Base-by-base conservation (phyloP, 2,329 filamentous ascomycete genomes). In the Cercospora zeina region DNA sequence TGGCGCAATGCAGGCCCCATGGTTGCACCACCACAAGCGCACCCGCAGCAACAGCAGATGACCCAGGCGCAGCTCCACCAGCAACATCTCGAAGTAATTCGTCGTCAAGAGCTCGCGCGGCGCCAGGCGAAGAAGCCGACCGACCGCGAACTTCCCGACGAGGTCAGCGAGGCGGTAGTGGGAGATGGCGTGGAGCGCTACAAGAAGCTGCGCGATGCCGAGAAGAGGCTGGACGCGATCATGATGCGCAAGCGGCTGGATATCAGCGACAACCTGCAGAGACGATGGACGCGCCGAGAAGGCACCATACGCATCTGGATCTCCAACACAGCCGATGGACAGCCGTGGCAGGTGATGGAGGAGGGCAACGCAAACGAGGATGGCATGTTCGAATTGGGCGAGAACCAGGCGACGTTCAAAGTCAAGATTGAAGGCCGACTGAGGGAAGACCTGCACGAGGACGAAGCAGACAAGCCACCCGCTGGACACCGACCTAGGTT, bases 201-300 rank as follows among this genome's bases (percentile, higher is more conserved):
- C 79, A 88, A 87, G 72, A 87, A 89, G 62, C 79, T 99, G 73
- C 87, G 91, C 73, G 92, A 96, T 68, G 81, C 96, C 62, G 95
- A 99, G 82, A 87, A 91, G 72, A 85, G 88, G 58, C 81, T 99
- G 60, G 95, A 99, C 79, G 90, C 93, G 42, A 90, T 91, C 16
- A 96, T 97, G 83, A 93, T 95, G 76, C 88, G 93, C 73, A 99
- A 99, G 81, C 85, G 93, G 65, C 80, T 99, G 65, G 95, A 99
- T 74, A 88, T 97, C 65, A 85, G 91, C 66, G 93, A 97, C 74
- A 88, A 87, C 64, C 82, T 86, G 63, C 95, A 90, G 85, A 86
- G 90, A 68, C 61, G 70, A 31, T 74, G 73, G 62, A 69, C 69
- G 33, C 62, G 70, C 37, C 62, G 71, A 13, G 89, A 88, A 76